Evolutionary conservation across 2,329 filamentous ascomycete genomes (phyloP).

Genomic region (Diaporthe capsici): DNA sequence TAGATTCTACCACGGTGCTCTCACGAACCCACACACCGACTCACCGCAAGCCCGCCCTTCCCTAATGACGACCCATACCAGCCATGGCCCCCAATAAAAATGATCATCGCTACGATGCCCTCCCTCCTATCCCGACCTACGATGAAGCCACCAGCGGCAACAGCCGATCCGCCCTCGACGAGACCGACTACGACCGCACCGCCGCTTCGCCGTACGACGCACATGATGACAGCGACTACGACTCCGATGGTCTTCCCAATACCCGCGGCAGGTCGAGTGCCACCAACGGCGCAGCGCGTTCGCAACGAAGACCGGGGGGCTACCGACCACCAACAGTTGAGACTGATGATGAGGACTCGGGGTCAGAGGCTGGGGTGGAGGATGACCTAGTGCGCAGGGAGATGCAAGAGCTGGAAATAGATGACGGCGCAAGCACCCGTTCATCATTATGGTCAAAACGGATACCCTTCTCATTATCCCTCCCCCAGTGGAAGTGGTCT

Average conservation of each 20-base stretch:
- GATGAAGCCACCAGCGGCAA: slow-evolving; percentile 80
- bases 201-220: slow-evolving; percentile 68
- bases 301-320: slow-evolving; percentile 62
- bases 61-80: slow-evolving; percentile 19
- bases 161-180: slow-evolving; percentile 57
- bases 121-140: slow-evolving; percentile 86
- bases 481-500: slow-evolving; percentile 69
- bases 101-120: slow-evolving; percentile 70
- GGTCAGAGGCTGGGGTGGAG: slow-evolving; percentile 63
- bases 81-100: slow-evolving; percentile 61
- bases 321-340: slow-evolving; percentile 89
- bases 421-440: slow-evolving; percentile 50
- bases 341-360: slow-evolving; percentile 76
- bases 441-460: slow-evolving; percentile 68
- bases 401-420: slow-evolving; percentile 89
- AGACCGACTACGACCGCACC: slow-evolving; percentile 63
- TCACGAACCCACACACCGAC: neutral
- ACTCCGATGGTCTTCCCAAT: slow-evolving; percentile 81
- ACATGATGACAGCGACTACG: slow-evolving; percentile 65
- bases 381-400: slow-evolving; percentile 81
- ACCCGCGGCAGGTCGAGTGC: slow-evolving; percentile 59
- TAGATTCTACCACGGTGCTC: neutral
- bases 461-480: slow-evolving; percentile 65
- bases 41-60: neutral
- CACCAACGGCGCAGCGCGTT: slow-evolving; percentile 48